phyloP scores from a whole-genome alignment of 192 early-diverging fungal genomes.

The Powellomyces hirtus region DNA sequence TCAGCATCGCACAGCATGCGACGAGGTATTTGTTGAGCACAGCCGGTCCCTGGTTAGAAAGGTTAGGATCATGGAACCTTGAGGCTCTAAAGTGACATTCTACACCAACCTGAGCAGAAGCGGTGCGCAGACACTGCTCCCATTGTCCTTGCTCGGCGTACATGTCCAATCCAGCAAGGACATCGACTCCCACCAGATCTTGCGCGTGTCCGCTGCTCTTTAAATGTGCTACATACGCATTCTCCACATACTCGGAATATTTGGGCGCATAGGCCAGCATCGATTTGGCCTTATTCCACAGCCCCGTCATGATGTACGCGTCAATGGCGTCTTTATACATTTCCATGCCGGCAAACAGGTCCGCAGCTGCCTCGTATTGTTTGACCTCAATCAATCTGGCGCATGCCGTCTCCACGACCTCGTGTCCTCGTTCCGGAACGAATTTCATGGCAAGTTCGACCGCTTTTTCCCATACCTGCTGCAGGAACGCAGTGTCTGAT shows the following conservation, averaged over 20 bases:
- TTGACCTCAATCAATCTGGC: constrained; percentile 45
- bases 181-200: constrained; percentile 53
- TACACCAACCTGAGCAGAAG: constrained; percentile 35
- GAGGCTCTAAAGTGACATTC: background rate
- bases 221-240: constrained; percentile 51
- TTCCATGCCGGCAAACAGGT: constrained; percentile 51
- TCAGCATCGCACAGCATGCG: constrained; percentile 30
- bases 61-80: background rate
- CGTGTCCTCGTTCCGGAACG: constrained; percentile 49
- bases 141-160: constrained; percentile 57
- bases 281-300: constrained; percentile 57
- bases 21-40: constrained; percentile 51
- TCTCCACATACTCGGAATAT: constrained; percentile 57
- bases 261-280: constrained; percentile 53
- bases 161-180: constrained; percentile 53
- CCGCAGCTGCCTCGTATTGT: constrained; percentile 51
- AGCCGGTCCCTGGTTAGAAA: constrained; percentile 29
- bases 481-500: constrained; percentile 44
- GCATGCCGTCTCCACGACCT: constrained; percentile 51
- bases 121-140: constrained; percentile 61
- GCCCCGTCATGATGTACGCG: constrained; percentile 45
- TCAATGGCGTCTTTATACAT: constrained; percentile 63
- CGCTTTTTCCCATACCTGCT: constrained; percentile 56
- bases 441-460: constrained; percentile 62
- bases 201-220: constrained; percentile 56